These are phyloP conservation scores for Phytophthora ramorum DNA, from an alignment of 352 stramenopile genomes.

Conservation along the genomic window DNA sequence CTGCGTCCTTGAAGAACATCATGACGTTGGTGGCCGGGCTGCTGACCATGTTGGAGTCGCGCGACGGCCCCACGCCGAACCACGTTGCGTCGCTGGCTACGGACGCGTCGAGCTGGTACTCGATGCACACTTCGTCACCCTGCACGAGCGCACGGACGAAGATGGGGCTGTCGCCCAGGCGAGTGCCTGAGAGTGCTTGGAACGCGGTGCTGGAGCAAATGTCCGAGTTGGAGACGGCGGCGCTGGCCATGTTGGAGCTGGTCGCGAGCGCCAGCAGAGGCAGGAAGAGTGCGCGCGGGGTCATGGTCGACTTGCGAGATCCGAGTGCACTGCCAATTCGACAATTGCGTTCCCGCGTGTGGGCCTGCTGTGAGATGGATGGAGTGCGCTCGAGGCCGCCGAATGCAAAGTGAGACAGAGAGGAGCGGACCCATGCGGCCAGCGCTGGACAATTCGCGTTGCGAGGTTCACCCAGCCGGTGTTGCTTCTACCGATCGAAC, in stretches of 20 bases:
- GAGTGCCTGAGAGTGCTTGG: slow-evolving; percentile 44
- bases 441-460: background rate
- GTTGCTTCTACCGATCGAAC: slow-evolving; percentile 19
- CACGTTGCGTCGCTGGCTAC: slow-evolving; percentile 50
- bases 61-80: slow-evolving; percentile 69
- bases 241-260: slow-evolving; percentile 18
- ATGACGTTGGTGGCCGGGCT: slow-evolving; percentile 73
- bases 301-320: slow-evolving; percentile 1
- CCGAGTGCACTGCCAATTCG: slow-evolving; percentile 13
- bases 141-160: slow-evolving; percentile 64
- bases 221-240: slow-evolving; percentile 30
- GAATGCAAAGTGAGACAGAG: slow-evolving; percentile 34
- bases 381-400: slow-evolving; percentile 15
- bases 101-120: slow-evolving; percentile 61
- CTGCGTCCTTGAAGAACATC: slow-evolving; percentile 62
- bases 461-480: background rate
- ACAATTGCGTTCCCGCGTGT: slow-evolving; percentile 19
- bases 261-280: slow-evolving; percentile 7
- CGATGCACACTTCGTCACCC: slow-evolving; percentile 66
- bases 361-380: slow-evolving; percentile 6
- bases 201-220: slow-evolving; percentile 70
- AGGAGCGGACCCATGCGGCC: background rate
- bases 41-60: slow-evolving; percentile 66
- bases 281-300: slow-evolving; percentile 10
- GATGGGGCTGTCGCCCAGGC: slow-evolving; percentile 66